Evolutionary conservation across 2,329 filamentous ascomycete species (phyloP), one percentile per base, ranked within the genome.

Genomic region (Fusarium sublunatum): DNA sequence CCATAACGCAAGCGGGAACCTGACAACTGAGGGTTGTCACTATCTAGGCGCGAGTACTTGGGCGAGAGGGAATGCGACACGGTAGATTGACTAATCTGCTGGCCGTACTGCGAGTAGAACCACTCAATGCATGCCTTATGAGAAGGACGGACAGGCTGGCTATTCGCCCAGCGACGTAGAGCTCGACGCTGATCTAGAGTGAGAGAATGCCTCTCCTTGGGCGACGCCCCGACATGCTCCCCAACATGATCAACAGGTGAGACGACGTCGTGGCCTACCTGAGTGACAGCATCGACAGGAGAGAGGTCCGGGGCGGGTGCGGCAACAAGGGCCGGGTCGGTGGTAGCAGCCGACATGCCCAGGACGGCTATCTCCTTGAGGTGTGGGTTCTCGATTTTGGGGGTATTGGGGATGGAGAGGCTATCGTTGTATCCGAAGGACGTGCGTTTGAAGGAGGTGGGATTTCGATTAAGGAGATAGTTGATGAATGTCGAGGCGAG

Each of bases 121-220:
- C 85, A 88, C 69, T 87, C 84, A 69, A 87, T 87, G 77, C 85
- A 87, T 31, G 83, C 80, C 74, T 86, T 86, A 74, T 88, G 85
- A 25, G 82, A 85, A 7, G 85, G 85, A 3, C 85, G 82, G 25
- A 82, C 79, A 12, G 81, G 74, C 69, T 87, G 85, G 36, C 77
- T 77, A 66, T 84, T 84, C 24, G 85, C 85, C 85, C 85, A 88
- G 62, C 83, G 79, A 24, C 85, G 83, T 47, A 88, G 78, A 25
- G 84, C 83, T 62, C 85, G 84, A 31, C 85, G 84, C 72, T 88
- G 85, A 70, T 88, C 85, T 56, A 88, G 83, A 22, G 85, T 87
- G 49, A 88, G 75, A 2, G 85, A 87, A 65, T 87, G 83, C 9
- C 85, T 83, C 73, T 87, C 85, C 58, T 77, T 79, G 15, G 74